These are phyloP conservation scores for Handroanthus guayacan DNA, from an alignment of 257 asterid species.

Conservation along the genomic window DNA sequence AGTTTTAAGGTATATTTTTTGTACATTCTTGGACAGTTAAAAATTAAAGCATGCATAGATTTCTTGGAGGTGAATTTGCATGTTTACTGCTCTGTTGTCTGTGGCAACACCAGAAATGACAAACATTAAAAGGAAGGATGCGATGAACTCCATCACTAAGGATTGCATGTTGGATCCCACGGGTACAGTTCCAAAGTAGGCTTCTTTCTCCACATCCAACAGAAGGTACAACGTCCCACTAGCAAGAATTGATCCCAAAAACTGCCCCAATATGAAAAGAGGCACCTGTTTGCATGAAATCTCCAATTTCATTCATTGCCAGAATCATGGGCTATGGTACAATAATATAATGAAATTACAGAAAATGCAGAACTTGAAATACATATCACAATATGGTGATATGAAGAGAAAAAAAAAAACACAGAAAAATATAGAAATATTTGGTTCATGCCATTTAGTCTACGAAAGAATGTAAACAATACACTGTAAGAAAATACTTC, in stretches of 20 bases:
- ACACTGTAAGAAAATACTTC: no score
- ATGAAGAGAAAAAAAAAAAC: no score
- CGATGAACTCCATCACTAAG: slow-evolving; percentile 57
- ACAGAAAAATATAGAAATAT: no score
- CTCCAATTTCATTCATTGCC: background rate
- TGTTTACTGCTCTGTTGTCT: slow-evolving; percentile 66
- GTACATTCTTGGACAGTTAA: background rate
- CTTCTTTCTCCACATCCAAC: slow-evolving; percentile 45
- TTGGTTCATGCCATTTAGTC: no score
- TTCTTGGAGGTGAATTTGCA: background rate
- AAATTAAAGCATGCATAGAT: no score
- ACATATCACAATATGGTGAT: no score
- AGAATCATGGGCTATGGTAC: no score
- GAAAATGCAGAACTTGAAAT: no score
- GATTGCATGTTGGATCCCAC: slow-evolving; percentile 60
- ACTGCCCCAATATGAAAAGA: slow-evolving; percentile 59
- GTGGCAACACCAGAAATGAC: slow-evolving; percentile 83
- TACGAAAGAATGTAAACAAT: no score
- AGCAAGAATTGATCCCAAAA: slow-evolving; percentile 61
- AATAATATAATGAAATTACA: background rate
- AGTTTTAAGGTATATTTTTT: background rate
- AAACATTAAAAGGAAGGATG: slow-evolving; percentile 65
- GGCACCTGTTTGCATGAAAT: slow-evolving; percentile 56
- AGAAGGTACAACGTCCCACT: slow-evolving; percentile 67
- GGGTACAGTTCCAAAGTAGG: slow-evolving; percentile 59